Base-by-base conservation (phyloP, 129 eudicot species). In the Tagetes erecta region DNA sequence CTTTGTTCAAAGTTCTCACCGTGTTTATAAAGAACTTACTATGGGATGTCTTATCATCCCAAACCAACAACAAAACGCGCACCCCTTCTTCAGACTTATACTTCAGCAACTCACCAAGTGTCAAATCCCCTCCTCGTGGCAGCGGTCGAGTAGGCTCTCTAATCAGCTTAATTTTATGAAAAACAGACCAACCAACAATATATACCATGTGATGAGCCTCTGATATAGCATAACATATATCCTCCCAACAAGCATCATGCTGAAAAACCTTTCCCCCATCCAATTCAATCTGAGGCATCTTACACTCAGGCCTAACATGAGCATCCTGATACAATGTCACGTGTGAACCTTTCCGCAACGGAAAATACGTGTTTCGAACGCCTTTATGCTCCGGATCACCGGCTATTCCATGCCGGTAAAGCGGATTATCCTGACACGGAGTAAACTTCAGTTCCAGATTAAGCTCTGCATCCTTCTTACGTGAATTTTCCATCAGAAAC, bases 1-100 rank as follows among this genome's bases (percentile, higher is more conserved):
- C 40, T 30, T 63, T 47, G 67, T 76, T 74, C 2, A 44, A 80
- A 74, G 10, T 51, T 62, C 83, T 77, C 78, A 93, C 98, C 86
- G 95, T 86, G 30, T 87, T 87, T 56, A 87, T 13, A 65, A 86
- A 85, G 69, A 84, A 47, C 80, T 87, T 93, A 73, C 30, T 68
- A 12, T 88, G 96, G 5, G 98, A 90, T 20, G 97, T 90, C 71
- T 88, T 90, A 66, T 93, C 98, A 78, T 93, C 98, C 98, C 98
- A 93, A 70, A 93, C 84, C 81, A 93, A 75, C 80, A 93, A 63
- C 80, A 93, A 67, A 30, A 93, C 97, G 40, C 98, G 85, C 30
- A 93, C 98, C 38, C 98, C 98, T 83, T 93, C 98, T 66, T 93
- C 89, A 0, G 98, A 90, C 68, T 93, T 93, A 68, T 90, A 86